Evolutionary conservation across 306 rosid genomes (phyloP).

Genomic region (Calophaca sinica): DNA sequence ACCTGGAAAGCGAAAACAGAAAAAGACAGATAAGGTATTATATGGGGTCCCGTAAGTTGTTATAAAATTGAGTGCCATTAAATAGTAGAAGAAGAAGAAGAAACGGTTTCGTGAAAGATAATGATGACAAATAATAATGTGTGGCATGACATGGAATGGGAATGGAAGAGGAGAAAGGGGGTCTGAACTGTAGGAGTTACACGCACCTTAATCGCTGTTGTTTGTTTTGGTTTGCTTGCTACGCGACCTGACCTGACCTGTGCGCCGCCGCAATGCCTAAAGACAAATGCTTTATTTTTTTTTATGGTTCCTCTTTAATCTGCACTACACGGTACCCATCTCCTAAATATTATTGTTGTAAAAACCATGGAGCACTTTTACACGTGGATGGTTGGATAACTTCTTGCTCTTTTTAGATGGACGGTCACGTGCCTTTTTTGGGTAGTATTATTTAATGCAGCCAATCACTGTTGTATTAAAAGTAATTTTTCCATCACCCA

Average conservation of each 20-base stretch:
- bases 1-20: too few species aligned
- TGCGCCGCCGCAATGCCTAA: conserved; percentile 59
- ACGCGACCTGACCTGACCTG: conserved; percentile 29
- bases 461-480: too few species aligned
- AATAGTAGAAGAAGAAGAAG: neutral
- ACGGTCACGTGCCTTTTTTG: conserved; percentile 52
- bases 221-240: conserved; percentile 36
- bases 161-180: neutral
- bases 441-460: too few species aligned
- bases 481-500: too few species aligned
- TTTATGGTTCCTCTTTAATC: too few species aligned
- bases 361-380: conserved; percentile 16
- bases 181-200: neutral
- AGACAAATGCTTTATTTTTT: neutral
- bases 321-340: neutral
- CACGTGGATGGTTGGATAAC: conserved; percentile 54
- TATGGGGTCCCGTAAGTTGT: too few species aligned
- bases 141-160: neutral
- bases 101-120: conserved; percentile 29
- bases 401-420: conserved; percentile 37
- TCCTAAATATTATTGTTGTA: neutral
- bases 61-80: conserved; percentile 13
- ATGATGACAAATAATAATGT: conserved; percentile 8
- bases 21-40: too few species aligned
- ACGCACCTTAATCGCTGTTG: conserved; percentile 19